phyloP scores from a whole-genome alignment of 169 alveolate genomes.

The Cryptosporidium viatorum region DNA sequence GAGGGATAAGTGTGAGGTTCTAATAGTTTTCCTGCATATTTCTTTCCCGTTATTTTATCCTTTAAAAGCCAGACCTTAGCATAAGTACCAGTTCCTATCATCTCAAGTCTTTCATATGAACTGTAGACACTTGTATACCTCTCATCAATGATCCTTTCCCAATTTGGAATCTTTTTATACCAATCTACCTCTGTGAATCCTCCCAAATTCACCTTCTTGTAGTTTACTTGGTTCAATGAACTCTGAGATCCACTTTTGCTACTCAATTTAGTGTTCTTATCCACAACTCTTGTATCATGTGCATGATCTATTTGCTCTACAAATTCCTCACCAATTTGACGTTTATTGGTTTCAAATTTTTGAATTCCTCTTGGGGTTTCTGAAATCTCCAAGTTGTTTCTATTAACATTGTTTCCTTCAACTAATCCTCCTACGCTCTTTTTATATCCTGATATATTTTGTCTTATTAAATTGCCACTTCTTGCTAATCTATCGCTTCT shows the following conservation, averaged over 20 bases:
- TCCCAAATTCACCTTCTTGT: constrained; percentile 22
- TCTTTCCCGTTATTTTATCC: constrained; percentile 80
- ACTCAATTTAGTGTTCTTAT: constrained; percentile 11
- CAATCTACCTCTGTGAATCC: constrained; percentile 56
- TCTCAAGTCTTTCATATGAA: constrained; percentile 52
- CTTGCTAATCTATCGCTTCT: neutral
- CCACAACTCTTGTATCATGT: neutral
- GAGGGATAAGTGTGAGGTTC: constrained; percentile 84
- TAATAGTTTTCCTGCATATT: constrained; percentile 84
- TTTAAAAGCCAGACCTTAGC: constrained; percentile 86
- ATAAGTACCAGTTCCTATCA: constrained; percentile 85
- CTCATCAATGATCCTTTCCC: constrained; percentile 71
- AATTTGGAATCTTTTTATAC: constrained; percentile 55
- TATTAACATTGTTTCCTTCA: neutral
- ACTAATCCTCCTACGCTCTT: neutral
- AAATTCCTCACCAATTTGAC: neutral
- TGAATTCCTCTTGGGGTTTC: neutral
- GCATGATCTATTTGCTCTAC: neutral
- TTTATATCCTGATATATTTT: neutral
- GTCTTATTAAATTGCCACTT: neutral
- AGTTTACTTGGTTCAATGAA: neutral
- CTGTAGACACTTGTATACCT: constrained; percentile 58
- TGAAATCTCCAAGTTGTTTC: neutral
- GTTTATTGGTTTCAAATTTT: neutral
- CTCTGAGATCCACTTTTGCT: constrained; percentile 6